Conservation (phyloP, 192 early-diverging fungal genomes). For the Coemansia asiatica region DNA sequence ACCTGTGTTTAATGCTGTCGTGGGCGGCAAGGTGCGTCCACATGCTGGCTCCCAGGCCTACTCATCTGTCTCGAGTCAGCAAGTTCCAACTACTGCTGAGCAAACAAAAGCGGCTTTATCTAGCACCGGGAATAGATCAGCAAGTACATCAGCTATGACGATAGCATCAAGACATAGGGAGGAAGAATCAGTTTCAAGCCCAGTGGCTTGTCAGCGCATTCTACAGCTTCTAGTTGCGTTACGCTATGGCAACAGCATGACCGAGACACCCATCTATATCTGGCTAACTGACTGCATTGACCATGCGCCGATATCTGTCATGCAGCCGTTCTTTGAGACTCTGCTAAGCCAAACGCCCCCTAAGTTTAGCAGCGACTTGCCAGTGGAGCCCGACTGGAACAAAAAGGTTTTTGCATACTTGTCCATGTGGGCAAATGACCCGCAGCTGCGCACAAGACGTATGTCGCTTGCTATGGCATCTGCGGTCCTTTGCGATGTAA, state of each 20-base stretch:
- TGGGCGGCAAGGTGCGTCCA: conserved; percentile 37
- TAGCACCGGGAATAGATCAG: neutral
- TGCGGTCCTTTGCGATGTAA: conserved; percentile 10
- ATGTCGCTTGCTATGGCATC: conserved; percentile 9
- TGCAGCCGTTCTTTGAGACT: conserved; percentile 24
- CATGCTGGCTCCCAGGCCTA: neutral
- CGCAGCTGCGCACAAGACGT: conserved; percentile 9
- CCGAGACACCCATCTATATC: conserved; percentile 45
- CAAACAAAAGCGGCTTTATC: neutral
- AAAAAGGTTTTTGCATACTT: conserved; percentile 18
- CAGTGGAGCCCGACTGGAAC: conserved; percentile 41
- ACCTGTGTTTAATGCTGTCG: conserved; percentile 45
- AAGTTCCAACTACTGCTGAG: conserved; percentile 21
- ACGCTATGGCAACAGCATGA: conserved; percentile 38
- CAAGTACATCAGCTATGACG: neutral
- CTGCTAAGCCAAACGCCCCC: conserved; percentile 16
- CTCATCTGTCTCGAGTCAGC: neutral
- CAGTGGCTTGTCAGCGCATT: conserved; percentile 32
- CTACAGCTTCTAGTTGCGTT: conserved; percentile 37
- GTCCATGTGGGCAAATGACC: conserved; percentile 25
- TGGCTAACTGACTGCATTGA: conserved; percentile 48
- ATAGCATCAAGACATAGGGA: neutral
- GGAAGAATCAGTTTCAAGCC: conserved; percentile 16
- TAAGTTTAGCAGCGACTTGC: conserved; percentile 25
- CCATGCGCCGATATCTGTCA: conserved; percentile 18